Percentiles rank a stretch among this genome's conserved stretches.
These are phyloP conservation scores for Bipolaris gigantea DNA, from an alignment of 2,329 filamentous ascomycete genomes.

Conservation along the genomic window DNA sequence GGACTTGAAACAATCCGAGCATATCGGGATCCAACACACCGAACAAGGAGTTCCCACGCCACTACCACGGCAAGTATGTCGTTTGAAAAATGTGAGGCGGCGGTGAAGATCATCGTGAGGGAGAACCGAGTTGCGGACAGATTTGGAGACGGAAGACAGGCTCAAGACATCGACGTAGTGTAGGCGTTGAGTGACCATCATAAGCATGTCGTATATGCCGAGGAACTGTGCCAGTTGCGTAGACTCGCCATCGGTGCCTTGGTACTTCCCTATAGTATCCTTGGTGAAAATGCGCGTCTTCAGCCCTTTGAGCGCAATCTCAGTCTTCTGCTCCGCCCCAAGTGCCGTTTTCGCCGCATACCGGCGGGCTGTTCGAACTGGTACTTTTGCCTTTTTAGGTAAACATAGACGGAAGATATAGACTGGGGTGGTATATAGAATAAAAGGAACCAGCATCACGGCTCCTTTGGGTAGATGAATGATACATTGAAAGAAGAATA, in stretches of 20 bases:
- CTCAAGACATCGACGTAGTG: constrained; percentile 33
- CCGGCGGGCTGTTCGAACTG: constrained; percentile 20
- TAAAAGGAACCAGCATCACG: background rate
- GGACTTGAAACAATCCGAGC: constrained; percentile 17
- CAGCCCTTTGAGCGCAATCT: constrained; percentile 14
- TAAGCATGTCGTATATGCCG: constrained; percentile 36
- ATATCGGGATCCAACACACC: constrained; percentile 27
- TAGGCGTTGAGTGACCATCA: constrained; percentile 28
- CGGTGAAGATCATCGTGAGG: constrained; percentile 21
- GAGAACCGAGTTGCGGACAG: constrained; percentile 27
- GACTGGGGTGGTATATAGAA: constrained; percentile 13
- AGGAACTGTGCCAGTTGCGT: constrained; percentile 29
- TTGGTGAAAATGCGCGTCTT: constrained; percentile 3
- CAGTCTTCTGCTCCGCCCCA: constrained; percentile 13
- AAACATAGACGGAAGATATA: constrained; percentile 22
- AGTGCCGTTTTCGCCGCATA: constrained; percentile 21
- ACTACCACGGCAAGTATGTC: constrained; percentile 23
- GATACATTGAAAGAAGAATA: background rate
- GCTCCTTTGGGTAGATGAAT: constrained; percentile 2
- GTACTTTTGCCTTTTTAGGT: constrained; percentile 19
- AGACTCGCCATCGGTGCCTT: constrained; percentile 3
- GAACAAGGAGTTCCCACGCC: constrained; percentile 21
- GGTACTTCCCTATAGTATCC: background rate
- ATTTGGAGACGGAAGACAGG: constrained; percentile 30
- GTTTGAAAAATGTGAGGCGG: constrained; percentile 20